A percentile compares a stretch with the other conserved stretches of the same genome.
Conservation (phyloP, 1,284 basidiomycete species). For the Leccinum olivaceoglutinosum region DNA sequence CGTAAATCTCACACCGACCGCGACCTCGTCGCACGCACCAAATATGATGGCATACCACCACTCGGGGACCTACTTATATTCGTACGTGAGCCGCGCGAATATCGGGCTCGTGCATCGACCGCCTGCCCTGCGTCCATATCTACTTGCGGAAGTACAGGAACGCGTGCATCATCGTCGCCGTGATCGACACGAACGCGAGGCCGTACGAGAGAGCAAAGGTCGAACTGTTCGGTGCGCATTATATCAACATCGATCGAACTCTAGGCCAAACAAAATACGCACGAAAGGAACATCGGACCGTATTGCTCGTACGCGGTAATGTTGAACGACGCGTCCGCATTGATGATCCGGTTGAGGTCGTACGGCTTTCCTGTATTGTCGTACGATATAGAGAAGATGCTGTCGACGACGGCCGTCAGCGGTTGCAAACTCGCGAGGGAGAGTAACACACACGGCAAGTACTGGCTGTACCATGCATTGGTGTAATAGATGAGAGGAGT, state of each 20-base stretch:
- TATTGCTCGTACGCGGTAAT: slow-evolving; percentile 66
- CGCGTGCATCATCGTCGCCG: slow-evolving; percentile 65
- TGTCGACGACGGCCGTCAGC: slow-evolving; percentile 6
- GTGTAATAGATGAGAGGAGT: slow-evolving; percentile 64
- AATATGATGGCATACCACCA: slow-evolving; percentile 63
- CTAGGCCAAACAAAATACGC: slow-evolving; percentile 10
- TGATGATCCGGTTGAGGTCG: slow-evolving; percentile 65
- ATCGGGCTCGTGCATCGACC: slow-evolving; percentile 59
- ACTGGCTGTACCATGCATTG: slow-evolving; percentile 60
- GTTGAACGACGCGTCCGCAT: slow-evolving; percentile 53
- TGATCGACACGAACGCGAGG: slow-evolving; percentile 63
- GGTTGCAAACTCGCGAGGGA: not conserved
- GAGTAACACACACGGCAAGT: slow-evolving; percentile 38
- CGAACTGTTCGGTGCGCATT: slow-evolving; percentile 2
- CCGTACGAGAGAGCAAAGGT: slow-evolving; percentile 69
- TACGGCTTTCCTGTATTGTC: slow-evolving; percentile 66
- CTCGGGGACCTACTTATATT: slow-evolving; percentile 67
- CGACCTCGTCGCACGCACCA: slow-evolving; percentile 7
- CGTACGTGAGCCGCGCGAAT: slow-evolving; percentile 75
- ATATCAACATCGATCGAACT: not conserved
- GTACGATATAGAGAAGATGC: slow-evolving; percentile 51
- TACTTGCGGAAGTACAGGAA: slow-evolving; percentile 64
- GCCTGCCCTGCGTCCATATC: slow-evolving; percentile 50
- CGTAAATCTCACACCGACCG: not conserved
- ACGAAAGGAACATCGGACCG: slow-evolving; percentile 81